A percentile compares a stretch with the other conserved stretches of the same genome.
These are phyloP conservation scores for Serendipita vermifera DNA, from an alignment of 768 basidiomycete species.

Conservation along the genomic window DNA sequence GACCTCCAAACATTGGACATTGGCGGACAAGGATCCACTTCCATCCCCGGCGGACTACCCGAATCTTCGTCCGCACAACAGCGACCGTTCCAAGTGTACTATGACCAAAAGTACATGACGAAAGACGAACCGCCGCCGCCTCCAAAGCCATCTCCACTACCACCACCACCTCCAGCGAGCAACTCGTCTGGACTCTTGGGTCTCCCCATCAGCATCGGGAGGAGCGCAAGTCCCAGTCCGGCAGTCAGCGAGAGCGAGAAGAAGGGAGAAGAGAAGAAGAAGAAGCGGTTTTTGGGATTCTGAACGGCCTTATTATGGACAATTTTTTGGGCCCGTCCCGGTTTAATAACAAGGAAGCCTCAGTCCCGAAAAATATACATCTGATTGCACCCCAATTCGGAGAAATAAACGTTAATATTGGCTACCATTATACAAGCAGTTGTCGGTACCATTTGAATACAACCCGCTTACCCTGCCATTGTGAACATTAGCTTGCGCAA, in stretches of 20 bases:
- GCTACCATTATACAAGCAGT: too few species aligned
- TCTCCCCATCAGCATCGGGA: constrained; percentile 19
- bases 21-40: constrained; percentile 69
- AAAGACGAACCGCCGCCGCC: constrained; percentile 47
- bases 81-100: constrained; percentile 56
- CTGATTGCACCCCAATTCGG: too few species aligned
- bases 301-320: constrained; percentile 18
- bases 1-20: constrained; percentile 80
- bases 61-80: constrained; percentile 23
- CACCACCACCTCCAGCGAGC: constrained; percentile 36
- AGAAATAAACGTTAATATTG: too few species aligned
- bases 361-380: too few species aligned
- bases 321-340: background rate
- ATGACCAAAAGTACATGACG: constrained; percentile 66
- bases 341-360: too few species aligned
- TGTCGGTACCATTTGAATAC: too few species aligned
- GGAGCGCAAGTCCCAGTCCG: background rate
- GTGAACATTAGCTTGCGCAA: too few species aligned
- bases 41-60: constrained; percentile 27
- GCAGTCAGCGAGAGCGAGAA: constrained; percentile 18
- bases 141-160: constrained; percentile 24
- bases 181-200: constrained; percentile 34
- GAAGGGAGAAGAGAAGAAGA: constrained; percentile 66
- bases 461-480: too few species aligned
- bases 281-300: constrained; percentile 57